phyloP scores from a whole-genome alignment of 2,329 filamentous ascomycete genomes.

The Aureobasidium sp. region DNA sequence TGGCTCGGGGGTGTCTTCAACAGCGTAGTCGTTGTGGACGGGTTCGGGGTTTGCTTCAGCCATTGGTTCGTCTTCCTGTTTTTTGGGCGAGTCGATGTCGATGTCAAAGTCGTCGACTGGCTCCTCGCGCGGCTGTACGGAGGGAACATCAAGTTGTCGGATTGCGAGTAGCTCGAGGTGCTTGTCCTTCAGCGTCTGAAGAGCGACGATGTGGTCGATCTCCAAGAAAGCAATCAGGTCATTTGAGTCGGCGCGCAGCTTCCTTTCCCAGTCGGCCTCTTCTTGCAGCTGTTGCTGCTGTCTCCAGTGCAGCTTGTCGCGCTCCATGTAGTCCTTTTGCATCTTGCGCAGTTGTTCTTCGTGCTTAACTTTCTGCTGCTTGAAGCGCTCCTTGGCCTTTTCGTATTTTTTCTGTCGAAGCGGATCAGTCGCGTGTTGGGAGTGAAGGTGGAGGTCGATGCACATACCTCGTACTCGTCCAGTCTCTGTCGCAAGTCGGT shows the following conservation, averaged over 20 bases:
- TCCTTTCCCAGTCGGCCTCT: constrained; percentile 54
- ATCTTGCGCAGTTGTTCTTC: constrained; percentile 28
- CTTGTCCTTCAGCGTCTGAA: constrained; percentile 25
- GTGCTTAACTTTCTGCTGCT: constrained; percentile 29
- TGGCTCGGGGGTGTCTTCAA: constrained; percentile 5
- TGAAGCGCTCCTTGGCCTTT: constrained; percentile 19
- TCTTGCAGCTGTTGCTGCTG: constrained; percentile 51
- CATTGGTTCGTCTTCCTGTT: neutral
- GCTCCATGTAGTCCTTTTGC: constrained; percentile 52
- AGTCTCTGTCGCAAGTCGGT: constrained; percentile 53
- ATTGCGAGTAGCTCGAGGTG: constrained; percentile 30
- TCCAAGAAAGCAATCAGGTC: constrained; percentile 71
- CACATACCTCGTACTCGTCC: constrained; percentile 20
- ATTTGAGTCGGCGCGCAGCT: constrained; percentile 59
- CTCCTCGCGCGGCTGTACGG: neutral
- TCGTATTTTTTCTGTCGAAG: constrained; percentile 22
- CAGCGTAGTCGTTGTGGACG: neutral
- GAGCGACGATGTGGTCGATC: constrained; percentile 60
- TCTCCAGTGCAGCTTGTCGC: constrained; percentile 54
- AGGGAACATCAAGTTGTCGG: neutral
- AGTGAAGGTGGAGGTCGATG: neutral
- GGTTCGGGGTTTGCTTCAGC: neutral
- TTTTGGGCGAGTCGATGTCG: constrained; percentile 1
- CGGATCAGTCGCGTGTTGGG: constrained; percentile 20
- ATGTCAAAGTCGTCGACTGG: constrained; percentile 3